Evolutionary conservation across 345 rosid genomes (phyloP).

Genomic region (Psidium guajava): DNA sequence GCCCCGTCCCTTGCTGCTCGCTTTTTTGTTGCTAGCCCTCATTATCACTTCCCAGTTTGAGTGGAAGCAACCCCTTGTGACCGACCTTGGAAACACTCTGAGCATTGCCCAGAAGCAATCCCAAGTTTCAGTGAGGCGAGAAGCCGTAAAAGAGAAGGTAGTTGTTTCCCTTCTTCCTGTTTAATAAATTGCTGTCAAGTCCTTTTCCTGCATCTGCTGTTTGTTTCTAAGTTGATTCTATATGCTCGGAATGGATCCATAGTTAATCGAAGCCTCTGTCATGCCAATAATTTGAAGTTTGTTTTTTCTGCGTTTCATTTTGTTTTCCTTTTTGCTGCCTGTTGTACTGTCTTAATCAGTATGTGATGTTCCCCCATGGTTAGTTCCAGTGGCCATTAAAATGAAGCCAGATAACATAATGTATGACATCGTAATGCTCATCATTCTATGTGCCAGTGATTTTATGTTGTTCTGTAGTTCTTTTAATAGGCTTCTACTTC

Average conservation of each 20-base stretch:
- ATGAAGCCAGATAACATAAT: background rate
- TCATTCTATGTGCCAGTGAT: background rate
- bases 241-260: background rate
- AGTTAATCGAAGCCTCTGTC: background rate
- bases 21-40: constrained; percentile 60
- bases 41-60: constrained; percentile 85
- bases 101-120: constrained; percentile 44
- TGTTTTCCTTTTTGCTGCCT: background rate
- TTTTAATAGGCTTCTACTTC: background rate
- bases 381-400: background rate
- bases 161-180: background rate
- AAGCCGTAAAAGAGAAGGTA: constrained; percentile 82
- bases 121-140: constrained; percentile 46
- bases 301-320: background rate
- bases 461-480: background rate
- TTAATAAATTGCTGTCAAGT: background rate
- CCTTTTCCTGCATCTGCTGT: background rate
- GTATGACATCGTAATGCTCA: background rate
- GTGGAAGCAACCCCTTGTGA: constrained; percentile 80
- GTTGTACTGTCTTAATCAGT: background rate
- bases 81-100: constrained; percentile 43
- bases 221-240: background rate
- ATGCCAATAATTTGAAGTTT: background rate
- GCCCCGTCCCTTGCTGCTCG: constrained; percentile 74
- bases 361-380: background rate